Percentiles rank a stretch among this genome's conserved stretches.
These are phyloP conservation scores for Daldinia decipiens DNA, from an alignment of 495 filamentous ascomycete species.

Conservation along the genomic window DNA sequence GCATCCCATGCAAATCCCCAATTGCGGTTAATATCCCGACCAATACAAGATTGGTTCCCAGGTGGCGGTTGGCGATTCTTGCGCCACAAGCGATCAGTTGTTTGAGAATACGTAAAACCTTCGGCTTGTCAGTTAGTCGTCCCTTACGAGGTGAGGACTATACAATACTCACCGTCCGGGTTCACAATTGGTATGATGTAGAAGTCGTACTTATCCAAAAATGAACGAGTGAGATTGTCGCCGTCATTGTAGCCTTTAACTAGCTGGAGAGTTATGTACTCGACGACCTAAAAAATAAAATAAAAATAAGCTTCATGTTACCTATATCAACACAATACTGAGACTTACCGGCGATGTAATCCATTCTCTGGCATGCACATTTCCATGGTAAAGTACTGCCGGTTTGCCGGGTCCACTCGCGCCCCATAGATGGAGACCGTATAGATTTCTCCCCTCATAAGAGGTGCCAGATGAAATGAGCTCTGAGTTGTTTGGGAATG, in stretches of 20 bases:
- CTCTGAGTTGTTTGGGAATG: constrained; percentile 57
- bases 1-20: constrained; percentile 61
- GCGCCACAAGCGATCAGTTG: background rate
- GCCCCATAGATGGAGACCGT: constrained; percentile 63
- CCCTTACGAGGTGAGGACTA: background rate
- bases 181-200: constrained; percentile 1
- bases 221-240: background rate
- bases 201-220: background rate
- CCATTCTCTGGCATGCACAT: constrained; percentile 65
- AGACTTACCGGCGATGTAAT: constrained; percentile 55
- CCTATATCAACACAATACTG: constrained; percentile 5
- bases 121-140: background rate
- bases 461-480: constrained; percentile 57
- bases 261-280: background rate
- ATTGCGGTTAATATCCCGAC: constrained; percentile 65
- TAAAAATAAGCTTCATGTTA: background rate
- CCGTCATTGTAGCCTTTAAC: background rate
- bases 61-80: constrained; percentile 45
- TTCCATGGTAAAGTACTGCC: constrained; percentile 61
- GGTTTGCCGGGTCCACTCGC: constrained; percentile 56
- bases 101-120: background rate
- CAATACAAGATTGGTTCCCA: constrained; percentile 51
- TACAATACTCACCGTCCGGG: background rate
- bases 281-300: background rate
- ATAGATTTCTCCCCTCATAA: constrained; percentile 54